These are phyloP conservation scores for Colletotrichum karsti DNA, from an alignment of 2,329 filamentous ascomycete genomes.

Conservation along the genomic window DNA sequence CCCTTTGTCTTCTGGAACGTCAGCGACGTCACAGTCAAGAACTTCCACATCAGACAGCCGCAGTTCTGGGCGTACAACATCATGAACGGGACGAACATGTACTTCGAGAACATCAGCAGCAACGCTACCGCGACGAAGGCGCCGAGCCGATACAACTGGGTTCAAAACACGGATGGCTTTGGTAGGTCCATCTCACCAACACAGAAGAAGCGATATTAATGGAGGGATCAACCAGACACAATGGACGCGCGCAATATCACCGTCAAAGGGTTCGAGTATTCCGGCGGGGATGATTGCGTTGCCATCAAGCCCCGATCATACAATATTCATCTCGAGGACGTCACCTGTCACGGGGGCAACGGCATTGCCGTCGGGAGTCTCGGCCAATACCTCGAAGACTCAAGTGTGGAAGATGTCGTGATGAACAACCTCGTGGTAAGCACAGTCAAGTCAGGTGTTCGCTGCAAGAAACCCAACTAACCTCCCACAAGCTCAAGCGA, in stretches of 20 bases:
- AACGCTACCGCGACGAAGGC: neutral
- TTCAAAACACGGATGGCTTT: neutral
- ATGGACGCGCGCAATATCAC: neutral
- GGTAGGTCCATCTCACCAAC: neutral
- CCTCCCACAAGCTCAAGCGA: neutral
- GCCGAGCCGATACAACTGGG: neutral
- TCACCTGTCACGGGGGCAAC: neutral
- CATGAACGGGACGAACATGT: conserved; percentile 1
- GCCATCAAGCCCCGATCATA: neutral
- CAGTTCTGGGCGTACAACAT: conserved; percentile 3
- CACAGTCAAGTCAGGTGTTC: neutral
- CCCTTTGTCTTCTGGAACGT: conserved; percentile 1
- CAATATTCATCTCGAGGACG: neutral
- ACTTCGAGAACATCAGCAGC: neutral
- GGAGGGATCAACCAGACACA: neutral
- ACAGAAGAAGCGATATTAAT: neutral
- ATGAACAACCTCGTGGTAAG: neutral
- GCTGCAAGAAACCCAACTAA: neutral
- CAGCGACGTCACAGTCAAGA: neutral
- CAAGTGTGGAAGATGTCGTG: neutral
- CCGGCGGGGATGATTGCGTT: neutral
- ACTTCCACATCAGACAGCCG: neutral
- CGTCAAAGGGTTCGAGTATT: conserved; percentile 1
- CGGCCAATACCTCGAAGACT: neutral
- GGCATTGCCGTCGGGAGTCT: neutral